Conservation (phyloP, 2,329 filamentous ascomycete species). For the Ophiostoma sp. region DNA sequence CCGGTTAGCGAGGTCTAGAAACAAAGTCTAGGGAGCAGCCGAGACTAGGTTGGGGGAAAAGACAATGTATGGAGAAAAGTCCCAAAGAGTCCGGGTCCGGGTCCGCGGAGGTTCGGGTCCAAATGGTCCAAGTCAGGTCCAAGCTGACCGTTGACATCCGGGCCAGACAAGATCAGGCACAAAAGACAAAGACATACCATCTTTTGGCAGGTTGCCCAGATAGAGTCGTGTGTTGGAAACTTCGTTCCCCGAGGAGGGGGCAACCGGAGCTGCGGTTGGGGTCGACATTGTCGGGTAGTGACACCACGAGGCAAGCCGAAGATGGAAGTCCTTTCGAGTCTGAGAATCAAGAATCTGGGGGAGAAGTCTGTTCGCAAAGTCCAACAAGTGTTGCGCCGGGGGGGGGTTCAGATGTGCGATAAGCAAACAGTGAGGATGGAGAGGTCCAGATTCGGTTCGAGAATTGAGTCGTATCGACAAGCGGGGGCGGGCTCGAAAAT, state of each 20-base stretch:
- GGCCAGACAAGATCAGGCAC: constrained; percentile 5
- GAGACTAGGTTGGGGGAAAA: constrained; percentile 39
- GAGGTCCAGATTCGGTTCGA: background rate
- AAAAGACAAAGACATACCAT: constrained; percentile 54
- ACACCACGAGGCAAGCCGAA: background rate
- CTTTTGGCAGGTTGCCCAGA: constrained; percentile 81
- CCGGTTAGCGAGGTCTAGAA: constrained; percentile 25
- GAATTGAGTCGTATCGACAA: constrained; percentile 6
- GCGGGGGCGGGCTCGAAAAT: background rate
- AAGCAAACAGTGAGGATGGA: background rate
- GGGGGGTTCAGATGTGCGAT: background rate
- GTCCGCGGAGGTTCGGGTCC: background rate
- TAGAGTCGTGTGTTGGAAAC: constrained; percentile 94
- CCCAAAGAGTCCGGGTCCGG: background rate
- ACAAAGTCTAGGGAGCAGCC: constrained; percentile 14
- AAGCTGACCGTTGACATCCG: background rate
- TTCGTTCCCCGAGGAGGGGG: constrained; percentile 48
- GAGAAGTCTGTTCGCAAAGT: background rate
- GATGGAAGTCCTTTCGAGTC: background rate
- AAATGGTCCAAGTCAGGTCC: background rate
- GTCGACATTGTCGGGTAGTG: constrained; percentile 22
- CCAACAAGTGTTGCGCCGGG: constrained; percentile 11
- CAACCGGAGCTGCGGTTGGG: constrained; percentile 15
- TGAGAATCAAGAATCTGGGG: background rate
- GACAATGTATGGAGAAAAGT: constrained; percentile 2